phyloP scores from a whole-genome alignment of 2,329 filamentous ascomycete genomes.

The Nannizzia gypsea region DNA sequence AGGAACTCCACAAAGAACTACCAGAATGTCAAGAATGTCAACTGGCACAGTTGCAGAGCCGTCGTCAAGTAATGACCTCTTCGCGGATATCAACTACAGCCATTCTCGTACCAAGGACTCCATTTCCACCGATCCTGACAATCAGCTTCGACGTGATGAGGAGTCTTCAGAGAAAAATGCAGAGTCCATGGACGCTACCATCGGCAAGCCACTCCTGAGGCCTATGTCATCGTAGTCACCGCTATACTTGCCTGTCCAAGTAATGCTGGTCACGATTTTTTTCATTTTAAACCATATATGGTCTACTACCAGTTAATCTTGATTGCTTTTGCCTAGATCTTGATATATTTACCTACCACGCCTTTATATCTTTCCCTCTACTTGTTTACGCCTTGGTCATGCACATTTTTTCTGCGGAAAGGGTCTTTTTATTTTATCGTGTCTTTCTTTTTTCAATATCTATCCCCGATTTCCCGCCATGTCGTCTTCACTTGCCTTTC shows the following conservation, averaged over 20 bases:
- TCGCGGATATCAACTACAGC: neutral
- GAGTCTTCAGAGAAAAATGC: neutral
- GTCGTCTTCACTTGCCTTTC: neutral
- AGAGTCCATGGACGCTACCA: neutral
- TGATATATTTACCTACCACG: neutral
- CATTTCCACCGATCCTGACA: neutral
- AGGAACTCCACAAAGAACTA: neutral
- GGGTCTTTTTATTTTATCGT: neutral
- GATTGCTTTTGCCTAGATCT: neutral
- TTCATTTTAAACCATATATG: neutral
- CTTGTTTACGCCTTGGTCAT: neutral
- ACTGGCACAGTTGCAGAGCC: neutral
- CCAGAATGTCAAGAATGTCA: neutral
- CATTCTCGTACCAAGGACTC: neutral
- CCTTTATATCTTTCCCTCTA: neutral
- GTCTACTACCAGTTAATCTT: neutral
- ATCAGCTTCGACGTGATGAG: neutral
- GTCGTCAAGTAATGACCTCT: neutral
- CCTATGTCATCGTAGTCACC: neutral
- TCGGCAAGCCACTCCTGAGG: neutral
- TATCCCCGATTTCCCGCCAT: neutral
- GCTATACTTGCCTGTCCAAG: neutral
- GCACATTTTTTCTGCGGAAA: neutral
- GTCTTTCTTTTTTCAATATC: neutral
- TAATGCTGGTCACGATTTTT: slow-evolving; percentile 1